phyloP scores from a whole-genome alignment of 352 stramenopile genomes.

The Pythium aristosporum region DNA sequence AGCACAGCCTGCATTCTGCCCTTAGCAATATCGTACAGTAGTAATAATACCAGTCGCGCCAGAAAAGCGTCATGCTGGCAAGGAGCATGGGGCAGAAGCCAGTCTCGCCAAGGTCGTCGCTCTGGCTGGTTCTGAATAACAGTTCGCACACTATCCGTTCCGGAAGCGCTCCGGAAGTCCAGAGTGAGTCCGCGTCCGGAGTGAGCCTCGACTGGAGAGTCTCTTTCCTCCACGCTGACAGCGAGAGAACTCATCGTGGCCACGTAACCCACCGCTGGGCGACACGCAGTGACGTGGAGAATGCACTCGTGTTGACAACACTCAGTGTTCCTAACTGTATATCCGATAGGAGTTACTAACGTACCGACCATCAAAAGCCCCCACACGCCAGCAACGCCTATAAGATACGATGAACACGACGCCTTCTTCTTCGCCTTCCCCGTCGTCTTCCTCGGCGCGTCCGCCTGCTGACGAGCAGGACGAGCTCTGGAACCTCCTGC shows the following conservation, averaged over 20 bases:
- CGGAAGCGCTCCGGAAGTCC: not conserved
- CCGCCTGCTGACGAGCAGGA: conserved; percentile 14
- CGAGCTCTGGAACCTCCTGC: conserved; percentile 50
- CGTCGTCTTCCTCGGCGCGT: conserved; percentile 5
- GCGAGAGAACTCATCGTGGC: not conserved
- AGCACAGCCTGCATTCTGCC: too few species aligned
- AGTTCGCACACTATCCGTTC: not conserved
- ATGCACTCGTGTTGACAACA: not conserved
- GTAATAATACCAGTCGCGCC: not conserved
- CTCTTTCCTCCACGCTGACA: not conserved
- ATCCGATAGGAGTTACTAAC: not conserved
- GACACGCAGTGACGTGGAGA: not conserved
- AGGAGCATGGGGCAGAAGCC: conserved; percentile 12
- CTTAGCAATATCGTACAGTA: too few species aligned
- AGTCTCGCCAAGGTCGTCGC: not conserved
- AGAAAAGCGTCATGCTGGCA: conserved; percentile 12
- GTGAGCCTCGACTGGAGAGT: too few species aligned
- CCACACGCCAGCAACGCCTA: too few species aligned
- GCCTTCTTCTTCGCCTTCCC: not conserved
- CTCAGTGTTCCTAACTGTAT: not conserved
- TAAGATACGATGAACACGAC: conserved; percentile 2
- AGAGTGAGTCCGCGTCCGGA: not conserved
- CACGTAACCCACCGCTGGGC: not conserved
- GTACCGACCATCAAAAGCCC: too few species aligned
- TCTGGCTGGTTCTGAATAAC: conserved; percentile 22